Conservation (phyloP, 1,139 yeast genomes). For the Scheffersomyces titani region DNA sequence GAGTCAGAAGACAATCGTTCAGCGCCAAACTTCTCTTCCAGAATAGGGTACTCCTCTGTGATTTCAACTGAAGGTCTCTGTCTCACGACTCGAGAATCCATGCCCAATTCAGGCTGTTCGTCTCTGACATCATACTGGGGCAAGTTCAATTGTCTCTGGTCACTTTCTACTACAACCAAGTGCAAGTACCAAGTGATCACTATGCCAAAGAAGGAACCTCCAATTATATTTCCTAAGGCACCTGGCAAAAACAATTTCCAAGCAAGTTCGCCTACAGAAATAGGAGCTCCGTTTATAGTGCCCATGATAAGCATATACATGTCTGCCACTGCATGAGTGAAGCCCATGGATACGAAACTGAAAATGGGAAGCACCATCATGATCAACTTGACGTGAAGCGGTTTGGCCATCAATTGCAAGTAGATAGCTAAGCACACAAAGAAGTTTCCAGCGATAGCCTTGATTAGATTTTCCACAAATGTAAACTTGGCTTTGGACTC, state of each 20-base stretch:
- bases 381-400: constrained; percentile 74
- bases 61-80: constrained; percentile 15
- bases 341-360: constrained; percentile 73
- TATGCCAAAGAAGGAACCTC: constrained; percentile 65
- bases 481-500: constrained; percentile 46
- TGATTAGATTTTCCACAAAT: constrained; percentile 61
- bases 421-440: constrained; percentile 74
- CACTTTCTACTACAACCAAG: constrained; percentile 67
- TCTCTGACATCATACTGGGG: constrained; percentile 72
- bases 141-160: constrained; percentile 56
- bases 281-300: constrained; percentile 61
- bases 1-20: not conserved
- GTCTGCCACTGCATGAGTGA: constrained; percentile 80
- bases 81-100: constrained; percentile 76
- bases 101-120: constrained; percentile 75
- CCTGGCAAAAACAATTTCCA: constrained; percentile 76
- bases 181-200: constrained; percentile 71
- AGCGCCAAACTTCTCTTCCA: constrained; percentile 3
- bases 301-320: constrained; percentile 70
- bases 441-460: constrained; percentile 75
- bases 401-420: constrained; percentile 74
- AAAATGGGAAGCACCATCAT: constrained; percentile 67
- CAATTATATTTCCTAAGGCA: constrained; percentile 68
- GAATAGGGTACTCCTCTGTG: constrained; percentile 2
- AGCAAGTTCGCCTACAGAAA: constrained; percentile 61